Evolutionary conservation across 495 filamentous ascomycete species (phyloP).

Genomic region (Barbatosphaeria neglecta): DNA sequence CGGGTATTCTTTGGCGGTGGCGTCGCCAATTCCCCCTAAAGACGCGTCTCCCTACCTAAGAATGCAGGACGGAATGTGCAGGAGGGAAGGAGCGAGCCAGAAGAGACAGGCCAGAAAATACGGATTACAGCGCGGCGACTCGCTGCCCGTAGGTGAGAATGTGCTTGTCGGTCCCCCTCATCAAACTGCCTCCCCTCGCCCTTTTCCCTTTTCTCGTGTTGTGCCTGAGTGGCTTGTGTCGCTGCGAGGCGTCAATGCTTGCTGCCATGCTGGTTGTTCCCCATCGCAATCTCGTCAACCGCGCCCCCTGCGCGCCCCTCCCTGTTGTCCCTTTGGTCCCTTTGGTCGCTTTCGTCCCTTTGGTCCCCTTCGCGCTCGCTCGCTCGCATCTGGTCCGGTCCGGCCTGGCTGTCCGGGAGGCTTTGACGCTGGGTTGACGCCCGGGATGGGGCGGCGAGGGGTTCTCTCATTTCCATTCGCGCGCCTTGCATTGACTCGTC

Average conservation of each 20-base stretch:
- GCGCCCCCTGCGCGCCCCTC: not conserved
- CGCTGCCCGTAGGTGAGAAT: no score
- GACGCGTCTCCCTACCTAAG: not conserved
- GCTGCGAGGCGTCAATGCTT: not conserved
- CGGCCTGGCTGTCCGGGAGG: no score
- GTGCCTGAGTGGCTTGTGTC: not conserved
- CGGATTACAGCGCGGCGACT: no score
- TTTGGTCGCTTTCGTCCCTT: no score
- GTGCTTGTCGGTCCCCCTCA: not conserved
- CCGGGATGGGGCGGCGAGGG: not conserved
- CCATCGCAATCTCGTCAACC: not conserved
- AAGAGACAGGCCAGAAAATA: no score
- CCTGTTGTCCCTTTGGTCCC: not conserved
- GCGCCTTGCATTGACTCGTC: slow-evolving; percentile 7
- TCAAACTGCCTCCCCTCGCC: not conserved
- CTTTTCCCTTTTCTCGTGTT: not conserved
- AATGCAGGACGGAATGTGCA: no score
- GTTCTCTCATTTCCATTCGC: slow-evolving; percentile 5
- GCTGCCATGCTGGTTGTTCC: not conserved
- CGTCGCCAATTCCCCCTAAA: not conserved
- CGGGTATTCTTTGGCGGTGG: no score
- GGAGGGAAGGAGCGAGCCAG: no score
- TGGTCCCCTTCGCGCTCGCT: no score
- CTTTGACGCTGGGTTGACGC: not conserved
- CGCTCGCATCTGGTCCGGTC: no score